These are phyloP conservation scores for Yamadazyma scolyti DNA, from an alignment of 805 yeast genomes.

Conservation along the genomic window DNA sequence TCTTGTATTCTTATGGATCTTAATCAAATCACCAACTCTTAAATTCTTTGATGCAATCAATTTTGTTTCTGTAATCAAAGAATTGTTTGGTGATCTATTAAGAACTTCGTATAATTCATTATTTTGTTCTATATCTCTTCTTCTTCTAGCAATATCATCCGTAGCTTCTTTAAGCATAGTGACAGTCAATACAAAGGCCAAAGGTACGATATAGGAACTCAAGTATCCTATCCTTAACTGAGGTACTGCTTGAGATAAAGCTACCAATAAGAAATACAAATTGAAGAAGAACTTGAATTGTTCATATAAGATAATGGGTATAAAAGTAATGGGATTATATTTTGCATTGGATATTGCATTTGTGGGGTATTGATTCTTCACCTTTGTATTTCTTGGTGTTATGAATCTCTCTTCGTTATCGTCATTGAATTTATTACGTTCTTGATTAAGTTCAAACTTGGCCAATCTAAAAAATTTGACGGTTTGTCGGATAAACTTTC, in stretches of 20 bases:
- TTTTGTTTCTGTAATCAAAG: conserved; percentile 22
- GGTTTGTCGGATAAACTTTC: conserved; percentile 9
- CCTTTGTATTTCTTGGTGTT: conserved; percentile 33
- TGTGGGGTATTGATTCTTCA: conserved; percentile 39
- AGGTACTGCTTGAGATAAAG: conserved; percentile 89
- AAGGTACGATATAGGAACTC: conserved; percentile 89
- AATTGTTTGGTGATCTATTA: conserved; percentile 17
- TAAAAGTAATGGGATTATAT: conserved; percentile 80
- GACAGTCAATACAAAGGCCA: conserved; percentile 85
- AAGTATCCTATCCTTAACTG: conserved; percentile 88
- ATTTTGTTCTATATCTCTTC: conserved; percentile 88
- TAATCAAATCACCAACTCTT: conserved; percentile 82
- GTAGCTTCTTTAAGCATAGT: conserved; percentile 95
- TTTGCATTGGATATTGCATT: conserved; percentile 93
- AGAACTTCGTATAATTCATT: conserved; percentile 76
- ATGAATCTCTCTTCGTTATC: conserved; percentile 31
- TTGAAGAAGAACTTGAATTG: conserved; percentile 97
- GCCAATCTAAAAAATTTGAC: conserved; percentile 21
- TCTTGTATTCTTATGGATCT: conserved; percentile 74
- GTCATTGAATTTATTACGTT: conserved; percentile 10
- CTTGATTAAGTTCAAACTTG: conserved; percentile 22
- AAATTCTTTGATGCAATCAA: conserved; percentile 53
- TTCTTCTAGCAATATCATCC: conserved; percentile 87
- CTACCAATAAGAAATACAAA: conserved; percentile 86
- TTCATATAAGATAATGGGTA: conserved; percentile 87